Evolutionary conservation across 495 filamentous ascomycete species (phyloP), one percentile per base, ranked within the genome.

Genomic region (Xylaria curta): DNA sequence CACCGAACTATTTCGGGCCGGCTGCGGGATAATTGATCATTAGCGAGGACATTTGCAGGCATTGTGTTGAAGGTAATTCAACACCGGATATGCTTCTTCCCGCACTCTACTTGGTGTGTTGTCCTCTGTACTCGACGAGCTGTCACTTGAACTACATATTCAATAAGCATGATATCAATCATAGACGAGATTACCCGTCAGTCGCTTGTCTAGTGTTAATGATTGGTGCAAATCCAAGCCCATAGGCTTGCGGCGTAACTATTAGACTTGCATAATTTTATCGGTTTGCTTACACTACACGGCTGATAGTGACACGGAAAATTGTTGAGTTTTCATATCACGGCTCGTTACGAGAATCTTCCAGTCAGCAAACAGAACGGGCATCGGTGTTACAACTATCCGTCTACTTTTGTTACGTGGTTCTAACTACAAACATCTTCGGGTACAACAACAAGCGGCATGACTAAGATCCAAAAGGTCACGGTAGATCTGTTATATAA

Each of bases 221-320:
- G 10, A 60, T 60, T 60, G 60, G 60, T 36, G 58, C 38, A 63
- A 28, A 24, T 24, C 36, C 13, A 28, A 42, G 38, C 3, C 12
- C 1, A 24, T 4, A n/a, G 36, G 36, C 40, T 24, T 24, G 24
- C 59, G 24, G 17, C 40, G 36, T 61, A 5, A 33, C n/a, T 21
- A 33, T 36, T 61, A 2, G 59, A 61, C 19, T 63, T 28, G 12
- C 10, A 21, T 40, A 13, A 42, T 44, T 56, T 42, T 13, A 24
- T 56, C 36, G n/a, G 33, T 56, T 66, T 47, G 33, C 31, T 31
- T 54, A 67, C 65, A 19, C 65, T 9, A 56, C 63, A 19, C 38
- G 44, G 63, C 46, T 28, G 19, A 12, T 26, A 51, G 65, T 67
- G 36, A 56, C 28, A 56, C 47, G 9, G 24, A 38, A 31, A 9